These are phyloP conservation scores for Pyrus bretschneideri DNA, from an alignment of 306 rosid genomes.

Conservation along the genomic window DNA sequence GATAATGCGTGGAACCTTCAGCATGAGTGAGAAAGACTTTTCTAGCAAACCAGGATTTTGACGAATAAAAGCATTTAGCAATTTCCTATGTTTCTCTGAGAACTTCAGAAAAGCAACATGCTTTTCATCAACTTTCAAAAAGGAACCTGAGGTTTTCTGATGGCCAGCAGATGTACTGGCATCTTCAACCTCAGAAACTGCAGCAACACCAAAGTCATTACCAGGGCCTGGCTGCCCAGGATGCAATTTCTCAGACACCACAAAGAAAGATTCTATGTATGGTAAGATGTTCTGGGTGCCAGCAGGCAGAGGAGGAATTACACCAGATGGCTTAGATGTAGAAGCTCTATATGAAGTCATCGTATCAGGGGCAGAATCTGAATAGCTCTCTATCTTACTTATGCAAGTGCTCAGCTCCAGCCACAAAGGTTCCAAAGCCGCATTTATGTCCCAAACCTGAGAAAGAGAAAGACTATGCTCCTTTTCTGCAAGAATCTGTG, in stretches of 20 bases:
- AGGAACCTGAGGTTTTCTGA: constrained; percentile 49
- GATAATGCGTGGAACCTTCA: constrained; percentile 83
- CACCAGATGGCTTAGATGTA: constrained; percentile 65
- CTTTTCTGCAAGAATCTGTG: constrained; percentile 30
- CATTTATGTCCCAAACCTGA: constrained; percentile 68
- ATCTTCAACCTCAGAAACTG: constrained; percentile 67
- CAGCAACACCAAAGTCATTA: constrained; percentile 49
- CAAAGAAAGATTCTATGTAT: constrained; percentile 90
- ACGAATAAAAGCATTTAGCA: constrained; percentile 85
- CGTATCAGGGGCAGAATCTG: constrained; percentile 60
- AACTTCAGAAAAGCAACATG: constrained; percentile 72
- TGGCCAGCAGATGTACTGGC: constrained; percentile 49
- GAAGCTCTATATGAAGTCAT: constrained; percentile 42
- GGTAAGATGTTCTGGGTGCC: constrained; percentile 92
- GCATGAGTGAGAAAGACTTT: constrained; percentile 83
- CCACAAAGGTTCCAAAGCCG: constrained; percentile 92
- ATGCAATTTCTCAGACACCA: constrained; percentile 89
- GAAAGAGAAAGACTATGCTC: constrained; percentile 47
- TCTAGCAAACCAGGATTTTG: constrained; percentile 96
- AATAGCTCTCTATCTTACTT: constrained; percentile 80
- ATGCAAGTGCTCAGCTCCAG: constrained; percentile 84
- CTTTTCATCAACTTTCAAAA: constrained; percentile 69
- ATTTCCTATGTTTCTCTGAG: constrained; percentile 92
- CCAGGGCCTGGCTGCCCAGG: constrained; percentile 67
- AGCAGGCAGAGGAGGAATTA: constrained; percentile 70